A percentile compares a stretch with the other conserved stretches of the same genome.
phyloP scores from a whole-genome alignment of 352 stramenopile genomes.

The Pythium dissotocum region DNA sequence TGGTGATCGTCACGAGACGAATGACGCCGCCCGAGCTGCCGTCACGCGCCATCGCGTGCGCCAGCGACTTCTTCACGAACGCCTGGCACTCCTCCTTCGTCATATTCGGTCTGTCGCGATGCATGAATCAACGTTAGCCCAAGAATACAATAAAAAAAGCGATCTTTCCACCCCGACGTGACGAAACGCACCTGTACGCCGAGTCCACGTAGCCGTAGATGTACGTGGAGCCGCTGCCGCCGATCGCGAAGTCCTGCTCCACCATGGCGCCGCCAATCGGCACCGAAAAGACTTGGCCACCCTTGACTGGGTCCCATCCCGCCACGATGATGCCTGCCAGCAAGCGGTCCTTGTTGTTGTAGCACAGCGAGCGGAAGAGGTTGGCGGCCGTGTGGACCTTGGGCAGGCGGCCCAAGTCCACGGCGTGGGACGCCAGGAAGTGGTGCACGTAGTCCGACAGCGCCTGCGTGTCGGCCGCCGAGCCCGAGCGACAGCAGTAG shows the following conservation, averaged over 20 bases:
- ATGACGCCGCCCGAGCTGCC: conserved; percentile 98
- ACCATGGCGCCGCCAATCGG: conserved; percentile 95
- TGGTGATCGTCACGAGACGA: conserved; percentile 94
- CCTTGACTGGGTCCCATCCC: conserved; percentile 96
- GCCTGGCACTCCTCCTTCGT: conserved; percentile 94
- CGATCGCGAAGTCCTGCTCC: conserved; percentile 97
- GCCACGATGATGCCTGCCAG: conserved; percentile 97
- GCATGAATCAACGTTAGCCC: neutral
- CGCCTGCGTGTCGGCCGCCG: conserved; percentile 97
- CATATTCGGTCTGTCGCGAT: conserved; percentile 85
- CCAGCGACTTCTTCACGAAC: conserved; percentile 95
- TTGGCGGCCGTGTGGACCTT: conserved; percentile 98
- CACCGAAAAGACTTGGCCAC: conserved; percentile 96
- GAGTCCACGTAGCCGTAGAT: conserved; percentile 98
- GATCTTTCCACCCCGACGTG: neutral
- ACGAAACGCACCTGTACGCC: conserved; percentile 75
- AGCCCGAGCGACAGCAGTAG: conserved; percentile 97
- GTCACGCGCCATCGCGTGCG: conserved; percentile 98
- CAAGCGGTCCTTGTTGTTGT: conserved; percentile 98
- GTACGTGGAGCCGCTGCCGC: conserved; percentile 97
- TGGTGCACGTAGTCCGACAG: conserved; percentile 83
- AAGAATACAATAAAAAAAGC: neutral
- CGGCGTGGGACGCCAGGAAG: conserved; percentile 74
- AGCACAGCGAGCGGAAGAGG: conserved; percentile 96
- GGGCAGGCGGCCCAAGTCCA: conserved; percentile 88